These are phyloP conservation scores for Akanthomyces lecanii DNA, from an alignment of 2,329 filamentous ascomycete genomes.

Conservation along the genomic window DNA sequence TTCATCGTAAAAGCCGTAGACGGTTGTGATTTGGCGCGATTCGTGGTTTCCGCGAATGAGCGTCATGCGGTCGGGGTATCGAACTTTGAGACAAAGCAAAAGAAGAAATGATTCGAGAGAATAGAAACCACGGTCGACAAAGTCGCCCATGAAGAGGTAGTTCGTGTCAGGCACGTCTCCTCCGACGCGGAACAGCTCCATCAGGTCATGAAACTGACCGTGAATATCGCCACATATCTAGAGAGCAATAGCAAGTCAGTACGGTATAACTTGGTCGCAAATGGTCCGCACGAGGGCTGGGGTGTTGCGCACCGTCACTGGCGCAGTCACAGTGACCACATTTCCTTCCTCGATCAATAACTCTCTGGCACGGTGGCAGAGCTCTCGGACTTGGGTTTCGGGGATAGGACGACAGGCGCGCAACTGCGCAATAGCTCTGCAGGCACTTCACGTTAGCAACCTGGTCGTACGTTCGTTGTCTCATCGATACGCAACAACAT, in stretches of 20 bases:
- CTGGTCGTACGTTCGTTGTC: not conserved
- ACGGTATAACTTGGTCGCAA: not conserved
- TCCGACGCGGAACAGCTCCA: slow-evolving; percentile 93
- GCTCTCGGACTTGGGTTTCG: slow-evolving; percentile 88
- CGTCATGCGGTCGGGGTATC: slow-evolving; percentile 95
- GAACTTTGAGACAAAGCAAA: slow-evolving; percentile 91
- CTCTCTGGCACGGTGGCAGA: slow-evolving; percentile 96
- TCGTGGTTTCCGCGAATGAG: slow-evolving; percentile 94
- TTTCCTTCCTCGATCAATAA: slow-evolving; percentile 96
- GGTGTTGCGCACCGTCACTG: slow-evolving; percentile 67
- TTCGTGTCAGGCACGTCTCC: slow-evolving; percentile 94
- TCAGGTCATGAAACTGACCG: slow-evolving; percentile 92
- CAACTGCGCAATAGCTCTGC: slow-evolving; percentile 90
- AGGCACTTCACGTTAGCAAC: not conserved
- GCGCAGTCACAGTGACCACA: slow-evolving; percentile 90
- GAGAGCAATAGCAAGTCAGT: not conserved
- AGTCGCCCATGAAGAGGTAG: slow-evolving; percentile 98
- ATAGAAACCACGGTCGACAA: slow-evolving; percentile 97
- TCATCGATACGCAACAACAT: slow-evolving; percentile 27
- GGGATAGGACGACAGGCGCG: slow-evolving; percentile 95
- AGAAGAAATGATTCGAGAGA: slow-evolving; percentile 95
- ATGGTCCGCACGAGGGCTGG: not conserved
- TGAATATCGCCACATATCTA: slow-evolving; percentile 96
- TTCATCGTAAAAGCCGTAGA: slow-evolving; percentile 98
- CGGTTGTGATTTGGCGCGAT: slow-evolving; percentile 92